Base-by-base conservation (phyloP, 768 basidiomycete genomes). In the Pisolithus albus region DNA sequence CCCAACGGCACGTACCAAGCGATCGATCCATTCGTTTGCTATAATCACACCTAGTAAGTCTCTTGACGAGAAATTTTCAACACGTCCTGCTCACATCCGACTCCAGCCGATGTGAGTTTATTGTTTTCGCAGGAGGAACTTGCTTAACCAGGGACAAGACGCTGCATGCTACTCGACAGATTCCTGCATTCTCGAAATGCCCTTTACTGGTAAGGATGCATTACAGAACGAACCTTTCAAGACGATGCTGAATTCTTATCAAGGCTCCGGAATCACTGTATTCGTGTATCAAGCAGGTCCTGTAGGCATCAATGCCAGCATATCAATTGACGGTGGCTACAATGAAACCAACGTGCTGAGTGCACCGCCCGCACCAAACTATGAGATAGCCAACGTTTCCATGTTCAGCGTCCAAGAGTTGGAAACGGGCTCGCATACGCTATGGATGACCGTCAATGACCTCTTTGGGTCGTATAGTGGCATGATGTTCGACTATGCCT, bases 401-500 rank as follows among this genome's bases (percentile, higher is more conserved):
- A 63, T 63, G 59, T 63, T 63, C 36, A 23, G 57, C 50, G 47
- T 61, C n/a, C 61, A 59, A n/a, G 52, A 54, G 44, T 47, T 63
- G 39, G 19, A 19, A 9, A 53, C 59, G 11, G 61, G 57, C 5
- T 24, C 40, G 47, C 61, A 60, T 21, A 43, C 53, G 7, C 46
- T 58, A 10, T 30, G 4, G 4, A 38, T 62, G 28, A 52, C 56
- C 28, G 38, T 63, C 42, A 60, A 60, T 9, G 52, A 63, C 34
- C 53, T 60, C 19, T 51, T 44, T n/a, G 62, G 61, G 11, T 57
- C 61, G 1, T 61, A 57, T 36, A 61, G 51, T 3, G 53, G 55
- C 5, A 61, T 59, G 60, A 64, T 59, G 62, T 64, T 63, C 11
- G 62, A 61, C 47, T 60, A 59, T 40, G 60, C 55, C 26, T 55